phyloP scores from a whole-genome alignment of 345 rosid species.

The Hibiscus syriacus region DNA sequence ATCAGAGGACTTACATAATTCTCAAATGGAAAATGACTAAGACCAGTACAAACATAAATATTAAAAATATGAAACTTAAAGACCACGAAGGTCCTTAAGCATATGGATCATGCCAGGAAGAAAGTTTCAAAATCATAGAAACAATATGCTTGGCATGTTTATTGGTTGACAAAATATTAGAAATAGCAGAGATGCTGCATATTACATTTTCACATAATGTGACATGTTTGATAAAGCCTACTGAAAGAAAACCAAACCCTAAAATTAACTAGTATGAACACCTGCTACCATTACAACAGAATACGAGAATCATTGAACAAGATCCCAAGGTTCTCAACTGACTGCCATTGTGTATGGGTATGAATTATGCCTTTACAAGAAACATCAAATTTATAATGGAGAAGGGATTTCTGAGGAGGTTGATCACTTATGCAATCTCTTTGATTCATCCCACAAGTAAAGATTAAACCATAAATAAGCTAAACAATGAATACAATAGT shows the following conservation, averaged over 20 bases:
- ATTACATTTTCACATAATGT: background rate
- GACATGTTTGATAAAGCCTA: background rate
- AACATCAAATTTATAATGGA: background rate
- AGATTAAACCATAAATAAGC: constrained; percentile 5
- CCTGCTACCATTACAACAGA: background rate
- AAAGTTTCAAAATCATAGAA: background rate
- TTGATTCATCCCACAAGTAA: constrained; percentile 2
- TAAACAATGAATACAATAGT: background rate
- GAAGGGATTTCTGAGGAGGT: background rate
- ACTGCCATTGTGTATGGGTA: background rate
- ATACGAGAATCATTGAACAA: background rate
- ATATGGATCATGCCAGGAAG: background rate
- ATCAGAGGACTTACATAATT: background rate
- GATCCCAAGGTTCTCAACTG: background rate
- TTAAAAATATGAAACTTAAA: background rate
- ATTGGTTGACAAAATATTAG: background rate
- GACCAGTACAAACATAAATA: background rate
- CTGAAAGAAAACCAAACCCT: background rate
- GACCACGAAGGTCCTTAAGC: background rate
- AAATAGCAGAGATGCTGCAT: background rate
- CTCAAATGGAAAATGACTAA: background rate
- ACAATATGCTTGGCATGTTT: background rate
- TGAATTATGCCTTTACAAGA: background rate
- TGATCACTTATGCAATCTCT: background rate
- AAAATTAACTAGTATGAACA: background rate